Evolutionary conservation across 2,329 filamentous ascomycete species (phyloP), one percentile per base, ranked within the genome.

Genomic region (Fusarium tjaetaba): DNA sequence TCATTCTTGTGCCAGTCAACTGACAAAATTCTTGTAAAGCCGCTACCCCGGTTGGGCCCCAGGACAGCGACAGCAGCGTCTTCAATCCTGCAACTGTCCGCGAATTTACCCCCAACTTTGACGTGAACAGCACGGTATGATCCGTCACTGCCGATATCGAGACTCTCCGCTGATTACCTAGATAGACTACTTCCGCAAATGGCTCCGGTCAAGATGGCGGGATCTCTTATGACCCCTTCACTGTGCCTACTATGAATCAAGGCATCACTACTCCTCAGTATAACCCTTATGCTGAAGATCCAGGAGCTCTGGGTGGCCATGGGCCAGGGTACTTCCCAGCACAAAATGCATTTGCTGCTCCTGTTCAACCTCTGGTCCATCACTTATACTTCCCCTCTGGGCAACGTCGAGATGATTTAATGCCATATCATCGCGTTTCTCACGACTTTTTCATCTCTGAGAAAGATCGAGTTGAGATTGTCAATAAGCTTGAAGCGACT

Each of bases 361-460:
- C 87, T 22, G 80, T 86, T 26, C 91, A 93, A 73, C 93, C 93
- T 28, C 88, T 95, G 11, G 93, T 96, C 85, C 97, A 98, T 81
- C 96, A 99, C 81, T 88, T 97, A 18, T 99, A 99, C 81, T 94
- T 94, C 38, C 95, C 95, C 1, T 89, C 95, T 64, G 94, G 94
- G 11, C 91, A 94, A n/a, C 90, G 95, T 80, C 90, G 91, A 68
- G 93, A 96, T 71, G 94, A 94, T 72, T 86, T 97, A 36, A 87
- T 93, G 74, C 91, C 93, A 6, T 97, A 97, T 79, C 96, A 99
- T 80, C 91, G 94, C 67, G 92, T 92, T 65, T 91, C 94, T 4
- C 94, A 97, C 79, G 95, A 98, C 79, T 94, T 98, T 74, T 99
- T 99, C 82, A 89, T 98, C 46, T 91, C 94, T 2, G 95, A 97